Evolutionary conservation across 768 basidiomycete genomes (phyloP).

Genomic region (Leccinum aurantiacum): DNA sequence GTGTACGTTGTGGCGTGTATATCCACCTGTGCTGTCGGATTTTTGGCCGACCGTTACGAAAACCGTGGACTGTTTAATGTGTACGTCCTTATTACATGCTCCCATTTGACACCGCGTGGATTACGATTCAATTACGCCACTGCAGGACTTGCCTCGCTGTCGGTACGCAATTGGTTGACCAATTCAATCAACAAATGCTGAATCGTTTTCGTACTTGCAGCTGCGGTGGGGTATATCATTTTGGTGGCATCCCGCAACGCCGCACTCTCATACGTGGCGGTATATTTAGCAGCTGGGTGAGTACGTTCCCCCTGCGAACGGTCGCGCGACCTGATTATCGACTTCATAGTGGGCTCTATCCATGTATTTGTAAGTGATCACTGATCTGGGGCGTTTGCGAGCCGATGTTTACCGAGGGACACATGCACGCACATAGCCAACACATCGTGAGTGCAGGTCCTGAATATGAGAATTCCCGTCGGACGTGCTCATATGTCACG

Average conservation of each 20-base stretch:
- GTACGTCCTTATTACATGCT: conserved; percentile 36
- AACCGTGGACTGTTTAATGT: conserved; percentile 64
- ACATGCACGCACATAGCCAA: conserved; percentile 44
- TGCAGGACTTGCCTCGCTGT: conserved; percentile 28
- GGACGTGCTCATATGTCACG: neutral
- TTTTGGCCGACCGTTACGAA: conserved; percentile 58
- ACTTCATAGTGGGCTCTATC: conserved; percentile 65
- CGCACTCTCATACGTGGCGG: conserved; percentile 68
- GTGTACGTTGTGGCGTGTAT: conserved; percentile 71
- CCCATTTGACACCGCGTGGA: neutral
- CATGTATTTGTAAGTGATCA: conserved; percentile 57
- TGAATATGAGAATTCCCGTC: neutral
- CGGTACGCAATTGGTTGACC: conserved; percentile 19
- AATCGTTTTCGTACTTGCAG: conserved; percentile 28
- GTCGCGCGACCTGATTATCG: neutral
- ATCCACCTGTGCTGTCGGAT: conserved; percentile 64
- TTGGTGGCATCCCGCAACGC: conserved; percentile 60
- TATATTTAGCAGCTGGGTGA: conserved; percentile 68
- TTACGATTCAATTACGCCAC: neutral
- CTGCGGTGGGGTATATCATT: conserved; percentile 67
- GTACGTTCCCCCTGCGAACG: conserved; percentile 14
- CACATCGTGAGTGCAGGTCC: conserved; percentile 43
- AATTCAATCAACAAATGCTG: neutral
- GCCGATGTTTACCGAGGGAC: neutral
- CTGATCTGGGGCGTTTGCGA: neutral